Evolutionary conservation across 192 early-diverging fungal species (phyloP), one percentile per base, ranked within the genome.

Genomic region (Backusella circina): DNA sequence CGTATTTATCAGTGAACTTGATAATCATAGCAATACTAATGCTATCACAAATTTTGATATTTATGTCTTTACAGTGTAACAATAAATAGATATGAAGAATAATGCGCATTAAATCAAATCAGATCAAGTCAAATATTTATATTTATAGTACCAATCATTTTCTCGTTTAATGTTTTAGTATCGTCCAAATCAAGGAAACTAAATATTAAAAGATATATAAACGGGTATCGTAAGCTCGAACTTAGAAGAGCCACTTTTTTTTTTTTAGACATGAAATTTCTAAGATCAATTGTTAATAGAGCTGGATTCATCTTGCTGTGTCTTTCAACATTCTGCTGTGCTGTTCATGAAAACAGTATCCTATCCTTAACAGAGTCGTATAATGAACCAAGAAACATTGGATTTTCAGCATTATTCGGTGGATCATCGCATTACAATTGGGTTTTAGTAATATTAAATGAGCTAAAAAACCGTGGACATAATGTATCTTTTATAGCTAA

Each of bases 391-490:
- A 57, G 26, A 57, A 57, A 28, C 23, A 57, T 57, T 57, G 54
- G 23, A 3, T 57, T 57, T 57, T 57, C 54, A 57, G 66, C 66
- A 68, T 12, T 36, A 12, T 0, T 37, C 12, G 68, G 68, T 23
- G 68, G 68, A 6, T 70, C 68, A 18, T 70, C 68, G 21, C 68
- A 70, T 47, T 28, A 44, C 26, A 41, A 26, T 16, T 70, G 68
- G 68, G 68, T 70, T 31, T 38, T 70, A 9, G 26, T 28, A 0
- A 47, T 70, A 15, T 39, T 70, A 16, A 28, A 44, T 70, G 38
- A 70, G 10, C 10, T 70, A 47, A 3, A 26, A 15, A 35, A 70
- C 12, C 36, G 68, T 15, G 68, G 68, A 5, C 68, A 70, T 44
- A 70, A 44, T 7, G 26, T 41, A 3, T 44, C 68, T 18, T 70